phyloP scores from a whole-genome alignment of 257 asterid species.

The Ophiorrhiza pumila region DNA sequence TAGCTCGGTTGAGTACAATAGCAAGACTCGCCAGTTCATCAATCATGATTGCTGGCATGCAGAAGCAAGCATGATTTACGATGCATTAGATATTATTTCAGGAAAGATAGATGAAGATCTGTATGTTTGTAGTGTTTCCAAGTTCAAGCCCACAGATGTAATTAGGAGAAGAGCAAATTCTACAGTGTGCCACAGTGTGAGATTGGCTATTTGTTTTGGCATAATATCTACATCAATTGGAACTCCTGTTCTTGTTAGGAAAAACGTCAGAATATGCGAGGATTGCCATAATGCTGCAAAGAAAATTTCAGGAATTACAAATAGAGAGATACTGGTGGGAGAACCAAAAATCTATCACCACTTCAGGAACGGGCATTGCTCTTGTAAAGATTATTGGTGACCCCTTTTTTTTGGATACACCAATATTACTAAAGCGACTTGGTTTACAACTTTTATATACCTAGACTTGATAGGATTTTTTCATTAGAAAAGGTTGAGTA shows the following conservation, averaged over 20 bases:
- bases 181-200: conserved; percentile 49
- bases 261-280: conserved; percentile 54
- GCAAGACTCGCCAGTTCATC: conserved; percentile 37
- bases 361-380: conserved; percentile 52
- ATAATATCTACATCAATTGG: conserved; percentile 47
- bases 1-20: conserved; percentile 43
- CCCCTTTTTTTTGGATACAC: too few species aligned
- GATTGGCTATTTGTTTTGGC: conserved; percentile 59
- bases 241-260: conserved; percentile 46
- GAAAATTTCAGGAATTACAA: conserved; percentile 42
- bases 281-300: conserved; percentile 57
- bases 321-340: conserved; percentile 58
- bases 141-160: conserved; percentile 32
- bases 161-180: conserved; percentile 21
- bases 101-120: conserved; percentile 33
- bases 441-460: neutral
- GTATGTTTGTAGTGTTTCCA: conserved; percentile 6
- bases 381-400: conserved; percentile 77
- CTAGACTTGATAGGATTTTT: neutral
- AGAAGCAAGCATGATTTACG: conserved; percentile 28
- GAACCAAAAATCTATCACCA: conserved; percentile 59
- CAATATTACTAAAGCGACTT: too few species aligned
- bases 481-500: neutral
- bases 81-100: conserved; percentile 41
- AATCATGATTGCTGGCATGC: conserved; percentile 38